These are phyloP conservation scores for Eutypella sp. DNA, from an alignment of 2,329 filamentous ascomycete genomes.

Conservation along the genomic window DNA sequence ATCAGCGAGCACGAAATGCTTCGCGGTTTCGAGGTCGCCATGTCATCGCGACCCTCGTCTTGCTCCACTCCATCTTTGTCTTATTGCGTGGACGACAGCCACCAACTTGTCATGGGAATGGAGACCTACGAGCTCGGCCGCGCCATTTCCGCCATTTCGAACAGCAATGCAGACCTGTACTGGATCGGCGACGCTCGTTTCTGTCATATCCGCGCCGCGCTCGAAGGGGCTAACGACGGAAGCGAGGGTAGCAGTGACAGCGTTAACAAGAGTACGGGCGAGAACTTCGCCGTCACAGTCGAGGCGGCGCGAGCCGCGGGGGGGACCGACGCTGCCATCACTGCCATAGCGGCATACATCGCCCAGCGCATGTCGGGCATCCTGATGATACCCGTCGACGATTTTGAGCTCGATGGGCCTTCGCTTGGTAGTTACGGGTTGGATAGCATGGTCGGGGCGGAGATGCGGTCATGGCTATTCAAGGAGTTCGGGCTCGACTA, in stretches of 20 bases:
- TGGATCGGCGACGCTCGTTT: slow-evolving; percentile 23
- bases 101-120: slow-evolving; percentile 16
- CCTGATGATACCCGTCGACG: slow-evolving; percentile 16
- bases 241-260: background rate
- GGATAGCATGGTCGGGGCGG: slow-evolving; percentile 33
- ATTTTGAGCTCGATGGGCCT: slow-evolving; percentile 12
- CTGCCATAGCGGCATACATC: slow-evolving; percentile 11
- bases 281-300: slow-evolving; percentile 8
- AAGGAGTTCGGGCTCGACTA: slow-evolving; percentile 32
- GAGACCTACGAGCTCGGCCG: slow-evolving; percentile 13
- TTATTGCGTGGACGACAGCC: background rate
- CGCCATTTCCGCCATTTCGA: slow-evolving; percentile 6
- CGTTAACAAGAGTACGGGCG: slow-evolving; percentile 1
- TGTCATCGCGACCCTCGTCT: slow-evolving; percentile 5
- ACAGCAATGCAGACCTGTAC: slow-evolving; percentile 14
- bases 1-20: slow-evolving; percentile 16
- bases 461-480: slow-evolving; percentile 32
- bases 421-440: slow-evolving; percentile 29
- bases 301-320: slow-evolving; percentile 7
- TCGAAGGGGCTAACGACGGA: slow-evolving; percentile 7
- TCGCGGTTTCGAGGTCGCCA: slow-evolving; percentile 20
- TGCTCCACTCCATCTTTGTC: background rate
- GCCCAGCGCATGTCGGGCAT: slow-evolving; percentile 16
- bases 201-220: slow-evolving; percentile 15
- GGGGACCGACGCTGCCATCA: slow-evolving; percentile 1